Conservation (phyloP, 2,329 filamentous ascomycete genomes). For the Aspergillus sp. region DNA sequence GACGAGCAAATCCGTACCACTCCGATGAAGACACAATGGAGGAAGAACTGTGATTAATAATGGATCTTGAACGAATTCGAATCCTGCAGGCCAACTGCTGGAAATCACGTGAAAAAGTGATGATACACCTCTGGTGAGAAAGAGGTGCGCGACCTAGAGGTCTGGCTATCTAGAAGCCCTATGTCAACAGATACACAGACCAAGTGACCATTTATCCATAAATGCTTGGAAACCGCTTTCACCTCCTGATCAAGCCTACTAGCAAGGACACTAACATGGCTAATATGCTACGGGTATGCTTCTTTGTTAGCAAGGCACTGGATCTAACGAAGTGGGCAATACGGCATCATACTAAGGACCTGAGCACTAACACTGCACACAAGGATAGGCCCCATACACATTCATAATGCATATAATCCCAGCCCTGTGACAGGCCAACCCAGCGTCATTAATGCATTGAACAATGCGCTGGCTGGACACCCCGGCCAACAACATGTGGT, state of each 20-base stretch:
- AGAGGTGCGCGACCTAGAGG: slow-evolving; percentile 2
- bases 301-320: slow-evolving; percentile 19
- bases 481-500: background rate
- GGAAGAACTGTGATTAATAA: too few relatives aligned
- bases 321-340: slow-evolving; percentile 11
- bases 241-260: slow-evolving; percentile 1
- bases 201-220: slow-evolving; percentile 4
- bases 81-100: slow-evolving; percentile 1
- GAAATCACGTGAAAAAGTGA: slow-evolving; percentile 3
- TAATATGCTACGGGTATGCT: slow-evolving; percentile 14
- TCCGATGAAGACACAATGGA: too few relatives aligned
- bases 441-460: background rate
- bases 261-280: background rate
- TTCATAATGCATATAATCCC: slow-evolving; percentile 18
- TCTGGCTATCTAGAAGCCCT: slow-evolving; percentile 5
- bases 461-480: background rate
- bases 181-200: slow-evolving; percentile 2
- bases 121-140: slow-evolving; percentile 5
- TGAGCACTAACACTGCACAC: slow-evolving; percentile 9
- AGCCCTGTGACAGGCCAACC: background rate
- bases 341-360: slow-evolving; percentile 10
- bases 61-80: background rate
- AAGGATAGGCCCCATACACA: background rate
- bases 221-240: slow-evolving; percentile 1
- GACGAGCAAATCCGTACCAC: too few relatives aligned